Conservation (phyloP, 2,329 filamentous ascomycete genomes). For the Diplodia sapinea region DNA sequence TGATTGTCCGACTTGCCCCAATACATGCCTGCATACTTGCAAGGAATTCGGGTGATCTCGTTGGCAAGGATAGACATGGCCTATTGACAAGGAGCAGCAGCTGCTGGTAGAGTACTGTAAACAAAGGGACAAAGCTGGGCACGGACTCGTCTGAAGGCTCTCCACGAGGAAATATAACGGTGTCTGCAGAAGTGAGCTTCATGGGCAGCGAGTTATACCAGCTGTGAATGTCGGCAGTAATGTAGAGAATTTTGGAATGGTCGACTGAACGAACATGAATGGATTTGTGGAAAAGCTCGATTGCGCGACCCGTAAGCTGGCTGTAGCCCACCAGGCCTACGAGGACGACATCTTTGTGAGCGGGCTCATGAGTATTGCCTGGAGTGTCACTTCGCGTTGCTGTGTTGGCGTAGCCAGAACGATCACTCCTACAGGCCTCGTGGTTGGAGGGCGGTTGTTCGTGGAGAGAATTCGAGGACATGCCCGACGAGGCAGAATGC, state of each 20-base stretch:
- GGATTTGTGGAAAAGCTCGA: slow-evolving; percentile 32
- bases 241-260: slow-evolving; percentile 29
- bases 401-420: not conserved
- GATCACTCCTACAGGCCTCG: not conserved
- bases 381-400: not conserved
- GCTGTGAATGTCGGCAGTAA: slow-evolving; percentile 28
- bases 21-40: slow-evolving; percentile 30
- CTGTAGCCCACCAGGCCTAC: slow-evolving; percentile 29
- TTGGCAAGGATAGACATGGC: slow-evolving; percentile 26
- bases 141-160: slow-evolving; percentile 10
- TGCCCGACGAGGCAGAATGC: not conserved
- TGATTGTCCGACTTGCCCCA: slow-evolving; percentile 16
- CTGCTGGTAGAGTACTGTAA: slow-evolving; percentile 31
- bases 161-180: not conserved
- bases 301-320: slow-evolving; percentile 25
- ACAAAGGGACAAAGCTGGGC: slow-evolving; percentile 29
- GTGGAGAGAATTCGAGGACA: not conserved
- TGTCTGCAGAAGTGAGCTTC: slow-evolving; percentile 10
- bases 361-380: not conserved
- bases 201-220: slow-evolving; percentile 30
- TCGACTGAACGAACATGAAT: slow-evolving; percentile 31
- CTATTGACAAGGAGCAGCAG: slow-evolving; percentile 28
- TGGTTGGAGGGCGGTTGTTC: not conserved
- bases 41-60: slow-evolving; percentile 24
- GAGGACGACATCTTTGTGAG: slow-evolving; percentile 25